These are phyloP conservation scores for Rhizopogon vinicolor DNA, from an alignment of 768 basidiomycete species.

Conservation along the genomic window DNA sequence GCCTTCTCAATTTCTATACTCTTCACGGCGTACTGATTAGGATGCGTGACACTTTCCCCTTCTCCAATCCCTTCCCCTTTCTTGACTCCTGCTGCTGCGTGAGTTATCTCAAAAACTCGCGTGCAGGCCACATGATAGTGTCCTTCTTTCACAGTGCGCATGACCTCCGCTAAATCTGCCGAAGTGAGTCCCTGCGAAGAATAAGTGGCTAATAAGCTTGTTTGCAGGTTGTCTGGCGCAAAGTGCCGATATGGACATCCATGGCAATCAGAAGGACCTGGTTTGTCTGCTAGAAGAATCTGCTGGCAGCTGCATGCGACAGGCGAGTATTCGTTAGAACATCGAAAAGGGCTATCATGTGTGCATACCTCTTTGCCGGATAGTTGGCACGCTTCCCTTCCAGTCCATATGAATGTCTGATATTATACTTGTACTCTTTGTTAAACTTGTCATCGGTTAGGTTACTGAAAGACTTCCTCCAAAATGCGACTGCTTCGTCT, in stretches of 20 bases:
- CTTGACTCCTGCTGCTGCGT: constrained; percentile 62
- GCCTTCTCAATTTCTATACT: constrained; percentile 63
- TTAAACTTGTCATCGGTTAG: constrained; percentile 94
- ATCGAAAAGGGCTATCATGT: neutral
- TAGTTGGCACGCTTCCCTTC: constrained; percentile 96
- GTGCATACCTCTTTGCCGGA: constrained; percentile 75
- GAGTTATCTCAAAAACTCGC: constrained; percentile 93
- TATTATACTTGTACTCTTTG: constrained; percentile 97
- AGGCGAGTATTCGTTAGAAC: neutral
- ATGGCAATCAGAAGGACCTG: constrained; percentile 63
- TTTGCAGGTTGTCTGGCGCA: constrained; percentile 74
- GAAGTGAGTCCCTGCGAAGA: constrained; percentile 58
- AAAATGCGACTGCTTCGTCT: constrained; percentile 91
- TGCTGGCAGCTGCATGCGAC: constrained; percentile 71
- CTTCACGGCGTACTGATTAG: constrained; percentile 82
- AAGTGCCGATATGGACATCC: constrained; percentile 96
- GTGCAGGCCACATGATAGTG: constrained; percentile 98
- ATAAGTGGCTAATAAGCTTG: constrained; percentile 68
- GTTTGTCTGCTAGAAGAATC: constrained; percentile 68
- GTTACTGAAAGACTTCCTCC: constrained; percentile 78
- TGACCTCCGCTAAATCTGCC: constrained; percentile 76
- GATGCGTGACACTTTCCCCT: constrained; percentile 89
- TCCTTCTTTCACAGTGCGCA: constrained; percentile 67
- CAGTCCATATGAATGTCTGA: constrained; percentile 90
- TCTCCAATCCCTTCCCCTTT: constrained; percentile 87